These are phyloP conservation scores for Stentor coeruleus DNA, from an alignment of 73 alveolate species.

Conservation along the genomic window DNA sequence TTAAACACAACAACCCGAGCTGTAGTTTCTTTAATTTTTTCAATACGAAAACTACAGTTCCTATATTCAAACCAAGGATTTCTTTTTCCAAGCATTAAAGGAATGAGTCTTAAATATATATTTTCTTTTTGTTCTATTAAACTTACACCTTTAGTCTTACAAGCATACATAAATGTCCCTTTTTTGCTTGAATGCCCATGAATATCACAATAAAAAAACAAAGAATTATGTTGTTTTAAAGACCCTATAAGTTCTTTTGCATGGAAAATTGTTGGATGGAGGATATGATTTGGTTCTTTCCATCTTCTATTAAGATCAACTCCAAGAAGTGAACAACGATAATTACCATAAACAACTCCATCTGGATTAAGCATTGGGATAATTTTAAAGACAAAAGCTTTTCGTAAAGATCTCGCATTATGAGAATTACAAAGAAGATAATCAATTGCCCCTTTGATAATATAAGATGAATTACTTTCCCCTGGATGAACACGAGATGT, in stretches of 20 bases:
- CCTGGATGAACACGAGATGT: conserved; percentile 91
- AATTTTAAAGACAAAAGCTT: conserved; percentile 73
- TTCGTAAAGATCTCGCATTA: conserved; percentile 69
- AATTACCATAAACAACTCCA: conserved; percentile 90
- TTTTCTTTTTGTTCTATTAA: conserved; percentile 43
- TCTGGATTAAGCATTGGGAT: conserved; percentile 81
- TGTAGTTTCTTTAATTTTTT: conserved; percentile 87
- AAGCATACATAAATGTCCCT: conserved; percentile 74
- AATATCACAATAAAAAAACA: conserved; percentile 69
- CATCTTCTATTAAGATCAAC: conserved; percentile 90
- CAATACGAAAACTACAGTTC: conserved; percentile 84
- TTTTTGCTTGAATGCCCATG: conserved; percentile 81
- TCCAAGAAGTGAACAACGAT: conserved; percentile 74
- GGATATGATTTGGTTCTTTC: conserved; percentile 76
- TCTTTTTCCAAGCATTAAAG: not conserved
- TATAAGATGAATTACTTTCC: conserved; percentile 77
- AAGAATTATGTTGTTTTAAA: not conserved
- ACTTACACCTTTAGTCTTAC: conserved; percentile 52
- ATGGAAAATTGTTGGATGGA: conserved; percentile 73
- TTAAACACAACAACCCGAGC: conserved; percentile 85
- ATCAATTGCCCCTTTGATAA: conserved; percentile 78
- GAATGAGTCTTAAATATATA: not conserved
- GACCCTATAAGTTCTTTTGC: conserved; percentile 58
- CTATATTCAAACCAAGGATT: conserved; percentile 70
- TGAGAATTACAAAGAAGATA: conserved; percentile 63